Evolutionary conservation across 2,329 filamentous ascomycete species (phyloP).

Genomic region (Sporothrix luriei): DNA sequence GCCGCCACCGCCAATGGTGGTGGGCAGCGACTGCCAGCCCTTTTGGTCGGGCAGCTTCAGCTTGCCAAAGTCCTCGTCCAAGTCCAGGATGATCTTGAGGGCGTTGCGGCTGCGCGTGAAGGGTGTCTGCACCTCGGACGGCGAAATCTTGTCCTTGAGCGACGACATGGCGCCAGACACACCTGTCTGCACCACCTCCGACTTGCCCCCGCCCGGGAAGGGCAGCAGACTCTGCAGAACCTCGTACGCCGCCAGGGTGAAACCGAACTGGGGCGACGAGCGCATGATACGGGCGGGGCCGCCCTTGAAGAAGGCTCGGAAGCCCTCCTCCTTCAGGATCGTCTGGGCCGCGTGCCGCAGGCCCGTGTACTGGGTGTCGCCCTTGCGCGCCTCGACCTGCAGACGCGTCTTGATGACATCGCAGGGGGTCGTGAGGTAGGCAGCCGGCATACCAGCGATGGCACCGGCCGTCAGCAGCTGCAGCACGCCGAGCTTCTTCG

Average conservation of each 20-base stretch:
- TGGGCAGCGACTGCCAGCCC: slow-evolving; percentile 58
- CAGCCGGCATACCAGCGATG: slow-evolving; percentile 88
- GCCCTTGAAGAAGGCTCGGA: slow-evolving; percentile 97
- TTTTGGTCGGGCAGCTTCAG: slow-evolving; percentile 61
- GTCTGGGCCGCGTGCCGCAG: slow-evolving; percentile 83
- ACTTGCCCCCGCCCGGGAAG: slow-evolving; percentile 66
- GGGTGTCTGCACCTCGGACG: slow-evolving; percentile 48
- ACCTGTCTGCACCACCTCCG: slow-evolving; percentile 58
- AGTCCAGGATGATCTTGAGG: slow-evolving; percentile 90
- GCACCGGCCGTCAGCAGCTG: slow-evolving; percentile 94
- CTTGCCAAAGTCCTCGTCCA: slow-evolving; percentile 90
- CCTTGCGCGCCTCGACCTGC: slow-evolving; percentile 96
- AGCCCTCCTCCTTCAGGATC: slow-evolving; percentile 87
- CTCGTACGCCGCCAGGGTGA: slow-evolving; percentile 95
- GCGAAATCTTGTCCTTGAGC: slow-evolving; percentile 19
- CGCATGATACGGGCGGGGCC: slow-evolving; percentile 92
- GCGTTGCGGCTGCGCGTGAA: slow-evolving; percentile 76
- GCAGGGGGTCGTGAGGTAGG: slow-evolving; percentile 94
- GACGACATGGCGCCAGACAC: slow-evolving; percentile 57
- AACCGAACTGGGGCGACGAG: slow-evolving; percentile 95
- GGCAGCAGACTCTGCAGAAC: slow-evolving; percentile 80
- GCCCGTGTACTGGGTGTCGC: slow-evolving; percentile 83
- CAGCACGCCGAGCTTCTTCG: slow-evolving; percentile 84
- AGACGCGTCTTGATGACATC: slow-evolving; percentile 99
- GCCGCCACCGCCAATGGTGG: slow-evolving; percentile 48